Evolutionary conservation across 2,329 filamentous ascomycete species (phyloP).

Genomic region (Penicillium sp.): DNA sequence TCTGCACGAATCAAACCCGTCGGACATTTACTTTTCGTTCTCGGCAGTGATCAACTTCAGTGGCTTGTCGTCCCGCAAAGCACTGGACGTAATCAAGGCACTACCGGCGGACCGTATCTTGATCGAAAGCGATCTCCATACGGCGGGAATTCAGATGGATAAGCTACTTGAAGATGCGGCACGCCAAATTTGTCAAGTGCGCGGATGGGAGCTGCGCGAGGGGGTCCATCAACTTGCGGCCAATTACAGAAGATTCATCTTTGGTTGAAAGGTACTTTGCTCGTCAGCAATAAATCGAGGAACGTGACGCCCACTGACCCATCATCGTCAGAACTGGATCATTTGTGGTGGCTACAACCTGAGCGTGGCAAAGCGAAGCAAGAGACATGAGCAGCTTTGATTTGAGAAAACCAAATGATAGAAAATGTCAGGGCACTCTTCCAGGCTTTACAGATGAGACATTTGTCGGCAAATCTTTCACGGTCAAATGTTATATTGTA

Average conservation of each 20-base stretch:
- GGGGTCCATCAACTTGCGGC: conserved; percentile 61
- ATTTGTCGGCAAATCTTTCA: no score
- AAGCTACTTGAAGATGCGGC: conserved; percentile 66
- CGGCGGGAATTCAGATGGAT: conserved; percentile 77
- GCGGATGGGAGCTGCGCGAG: conserved; percentile 68
- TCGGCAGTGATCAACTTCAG: conserved; percentile 75
- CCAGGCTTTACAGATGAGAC: no score
- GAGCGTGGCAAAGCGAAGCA: no score
- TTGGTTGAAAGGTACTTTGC: conserved; percentile 43
- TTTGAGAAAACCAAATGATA: no score
- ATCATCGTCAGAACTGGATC: no score
- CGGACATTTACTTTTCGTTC: conserved; percentile 80
- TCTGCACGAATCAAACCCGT: conserved; percentile 64
- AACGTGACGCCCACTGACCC: not conserved
- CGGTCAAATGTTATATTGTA: no score
- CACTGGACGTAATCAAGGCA: conserved; percentile 60
- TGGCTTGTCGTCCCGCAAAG: conserved; percentile 48
- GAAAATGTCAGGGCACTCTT: no score
- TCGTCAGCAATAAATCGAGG: not conserved
- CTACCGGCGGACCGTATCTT: conserved; percentile 74
- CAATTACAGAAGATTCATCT: conserved; percentile 75
- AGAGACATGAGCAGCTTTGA: no score
- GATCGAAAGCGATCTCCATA: conserved; percentile 85
- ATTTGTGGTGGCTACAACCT: no score
- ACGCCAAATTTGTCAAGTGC: conserved; percentile 68